Percentiles rank a stretch among this genome's conserved stretches.
Evolutionary conservation across 768 basidiomycete species (phyloP).

Genomic region (Boletus vinaceobasis): DNA sequence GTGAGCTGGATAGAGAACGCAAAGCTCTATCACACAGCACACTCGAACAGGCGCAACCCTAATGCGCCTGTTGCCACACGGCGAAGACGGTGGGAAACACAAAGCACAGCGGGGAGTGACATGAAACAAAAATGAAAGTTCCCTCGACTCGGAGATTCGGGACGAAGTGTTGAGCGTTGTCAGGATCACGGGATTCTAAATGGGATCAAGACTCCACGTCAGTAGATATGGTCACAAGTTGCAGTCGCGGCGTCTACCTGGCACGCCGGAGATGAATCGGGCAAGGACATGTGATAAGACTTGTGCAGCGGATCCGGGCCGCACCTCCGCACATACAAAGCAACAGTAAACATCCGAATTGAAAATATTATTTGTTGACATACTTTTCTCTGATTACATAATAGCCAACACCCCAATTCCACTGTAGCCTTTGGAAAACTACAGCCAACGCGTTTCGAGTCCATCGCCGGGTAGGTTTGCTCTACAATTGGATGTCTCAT

Average conservation of each 20-base stretch:
- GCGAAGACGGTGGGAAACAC: neutral
- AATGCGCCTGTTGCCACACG: neutral
- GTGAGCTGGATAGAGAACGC: neutral
- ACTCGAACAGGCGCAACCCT: slow-evolving; percentile 12
- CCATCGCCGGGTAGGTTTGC: slow-evolving; percentile 12
- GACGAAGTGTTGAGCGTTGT: slow-evolving; percentile 3
- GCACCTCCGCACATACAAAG: neutral
- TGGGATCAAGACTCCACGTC: neutral
- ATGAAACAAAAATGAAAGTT: slow-evolving; percentile 11
- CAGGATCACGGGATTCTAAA: slow-evolving; percentile 5
- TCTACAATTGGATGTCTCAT: neutral
- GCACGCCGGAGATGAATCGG: slow-evolving; percentile 6
- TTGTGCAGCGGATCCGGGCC: neutral
- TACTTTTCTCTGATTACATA: slow-evolving; percentile 16
- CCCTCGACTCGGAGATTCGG: slow-evolving; percentile 17
- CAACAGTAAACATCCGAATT: neutral
- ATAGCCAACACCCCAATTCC: neutral
- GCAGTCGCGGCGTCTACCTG: slow-evolving; percentile 3
- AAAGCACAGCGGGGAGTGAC: slow-evolving; percentile 8
- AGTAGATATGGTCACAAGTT: neutral
- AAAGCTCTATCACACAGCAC: slow-evolving; percentile 13
- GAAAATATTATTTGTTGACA: neutral
- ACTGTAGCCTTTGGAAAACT: neutral
- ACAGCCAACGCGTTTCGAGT: neutral
- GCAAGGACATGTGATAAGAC: slow-evolving; percentile 3